phyloP scores from a whole-genome alignment of 1,284 basidiomycete genomes.

The Kalmanozyma brasiliensis region DNA sequence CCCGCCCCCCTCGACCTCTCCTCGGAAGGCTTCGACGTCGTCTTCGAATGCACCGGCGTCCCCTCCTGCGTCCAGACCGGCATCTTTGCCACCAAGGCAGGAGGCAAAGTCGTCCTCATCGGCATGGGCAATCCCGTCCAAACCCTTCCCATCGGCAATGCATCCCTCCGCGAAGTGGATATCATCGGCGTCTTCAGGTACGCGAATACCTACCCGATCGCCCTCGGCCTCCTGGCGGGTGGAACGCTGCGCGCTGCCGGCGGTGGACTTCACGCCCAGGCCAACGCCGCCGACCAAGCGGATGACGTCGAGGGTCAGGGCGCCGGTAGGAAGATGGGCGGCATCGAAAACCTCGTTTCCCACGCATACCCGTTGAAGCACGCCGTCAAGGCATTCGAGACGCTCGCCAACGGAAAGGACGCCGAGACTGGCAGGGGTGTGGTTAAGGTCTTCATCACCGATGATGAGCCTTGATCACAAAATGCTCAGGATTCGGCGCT shows the following conservation, averaged over 20 bases:
- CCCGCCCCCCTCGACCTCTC: conserved; percentile 27
- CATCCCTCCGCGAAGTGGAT: conserved; percentile 89
- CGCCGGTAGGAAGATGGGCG: conserved; percentile 37
- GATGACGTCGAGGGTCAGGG: conserved; percentile 16
- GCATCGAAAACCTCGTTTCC: conserved; percentile 56
- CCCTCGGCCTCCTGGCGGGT: conserved; percentile 67
- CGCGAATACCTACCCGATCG: conserved; percentile 83
- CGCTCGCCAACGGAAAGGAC: conserved; percentile 47
- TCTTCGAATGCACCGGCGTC: conserved; percentile 94
- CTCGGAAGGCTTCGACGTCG: conserved; percentile 80
- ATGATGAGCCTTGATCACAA: conserved; percentile 25
- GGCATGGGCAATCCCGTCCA: conserved; percentile 92
- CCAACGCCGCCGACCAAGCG: not conserved
- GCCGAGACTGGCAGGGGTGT: conserved; percentile 42
- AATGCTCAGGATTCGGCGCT: not conserved
- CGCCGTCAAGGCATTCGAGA: conserved; percentile 50
- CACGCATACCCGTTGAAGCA: conserved; percentile 51
- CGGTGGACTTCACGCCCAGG: conserved; percentile 31
- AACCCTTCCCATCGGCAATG: conserved; percentile 77
- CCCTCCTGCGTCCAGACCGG: conserved; percentile 71
- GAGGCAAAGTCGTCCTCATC: conserved; percentile 88
- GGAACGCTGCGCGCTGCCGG: conserved; percentile 48
- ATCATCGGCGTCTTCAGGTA: conserved; percentile 86
- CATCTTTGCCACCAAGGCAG: conserved; percentile 75
- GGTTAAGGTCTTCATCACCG: conserved; percentile 58